Evolutionary conservation across 2,329 filamentous ascomycete species (phyloP).

Genomic region (Paraconiothyrium brasiliense): DNA sequence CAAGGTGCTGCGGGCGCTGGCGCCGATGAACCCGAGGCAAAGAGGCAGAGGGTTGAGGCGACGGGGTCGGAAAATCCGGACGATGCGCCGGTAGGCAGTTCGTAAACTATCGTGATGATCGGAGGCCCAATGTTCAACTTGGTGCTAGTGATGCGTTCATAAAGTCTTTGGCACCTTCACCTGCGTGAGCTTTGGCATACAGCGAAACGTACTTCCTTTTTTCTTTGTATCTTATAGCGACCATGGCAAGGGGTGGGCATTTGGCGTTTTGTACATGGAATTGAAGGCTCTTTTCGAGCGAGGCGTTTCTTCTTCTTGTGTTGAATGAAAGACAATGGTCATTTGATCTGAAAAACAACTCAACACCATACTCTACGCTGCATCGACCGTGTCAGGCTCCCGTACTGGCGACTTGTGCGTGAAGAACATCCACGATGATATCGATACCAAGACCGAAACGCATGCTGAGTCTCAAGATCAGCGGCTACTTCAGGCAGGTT

Average conservation of each 20-base stretch:
- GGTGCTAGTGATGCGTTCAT: background rate
- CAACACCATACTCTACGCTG: background rate
- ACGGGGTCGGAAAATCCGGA: constrained; percentile 33
- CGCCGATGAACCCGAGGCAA: constrained; percentile 48
- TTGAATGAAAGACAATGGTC: no score
- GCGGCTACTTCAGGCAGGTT: background rate
- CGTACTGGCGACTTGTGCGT: constrained; percentile 3
- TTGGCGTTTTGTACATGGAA: background rate
- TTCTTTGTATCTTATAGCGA: background rate
- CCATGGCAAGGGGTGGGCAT: background rate
- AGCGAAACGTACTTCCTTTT: background rate
- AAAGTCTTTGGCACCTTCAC: no score
- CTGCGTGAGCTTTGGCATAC: background rate
- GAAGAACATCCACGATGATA: constrained; percentile 5
- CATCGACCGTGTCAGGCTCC: constrained; percentile 1
- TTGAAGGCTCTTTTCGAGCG: constrained; percentile 1
- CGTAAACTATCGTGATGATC: background rate
- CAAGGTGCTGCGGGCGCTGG: constrained; percentile 35
- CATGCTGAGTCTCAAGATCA: background rate
- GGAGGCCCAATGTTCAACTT: background rate
- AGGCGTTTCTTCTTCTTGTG: background rate
- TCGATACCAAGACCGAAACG: background rate
- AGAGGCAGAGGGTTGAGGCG: constrained; percentile 52
- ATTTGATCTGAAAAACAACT: background rate
- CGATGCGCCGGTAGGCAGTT: background rate